Evolutionary conservation across 1,284 basidiomycete species (phyloP).

Genomic region (Paramarasmius palmivorus): DNA sequence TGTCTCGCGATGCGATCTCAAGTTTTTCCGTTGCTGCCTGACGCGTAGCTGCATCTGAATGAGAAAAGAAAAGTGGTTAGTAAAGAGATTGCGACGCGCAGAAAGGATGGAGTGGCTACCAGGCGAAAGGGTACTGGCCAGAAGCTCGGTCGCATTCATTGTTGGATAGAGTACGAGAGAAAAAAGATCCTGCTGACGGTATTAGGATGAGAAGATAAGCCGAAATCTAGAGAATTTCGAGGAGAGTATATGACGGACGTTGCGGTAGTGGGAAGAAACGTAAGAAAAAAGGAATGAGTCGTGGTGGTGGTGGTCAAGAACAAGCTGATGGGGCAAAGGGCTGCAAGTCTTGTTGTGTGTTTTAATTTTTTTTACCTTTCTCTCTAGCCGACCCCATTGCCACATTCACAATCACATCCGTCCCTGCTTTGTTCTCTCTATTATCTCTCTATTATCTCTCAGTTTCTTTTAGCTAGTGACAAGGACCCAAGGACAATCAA

Average conservation of each 20-base stretch:
- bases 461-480: not conserved
- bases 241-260: slow-evolving; percentile 15
- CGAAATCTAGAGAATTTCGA: slow-evolving; percentile 13
- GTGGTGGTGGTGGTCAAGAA: slow-evolving; percentile 15
- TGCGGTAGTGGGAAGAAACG: slow-evolving; percentile 1
- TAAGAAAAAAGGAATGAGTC: slow-evolving; percentile 9
- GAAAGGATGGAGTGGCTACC: slow-evolving; percentile 53
- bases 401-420: not conserved
- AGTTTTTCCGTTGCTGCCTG: slow-evolving; percentile 87
- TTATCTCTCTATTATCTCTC: not conserved
- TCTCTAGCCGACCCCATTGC: slow-evolving; percentile 1
- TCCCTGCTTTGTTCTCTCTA: not conserved
- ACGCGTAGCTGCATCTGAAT: slow-evolving; percentile 79
- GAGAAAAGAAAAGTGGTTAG: slow-evolving; percentile 20
- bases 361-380: slow-evolving; percentile 6
- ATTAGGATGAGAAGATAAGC: slow-evolving; percentile 19
- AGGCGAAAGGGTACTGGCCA: slow-evolving; percentile 87
- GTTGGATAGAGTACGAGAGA: slow-evolving; percentile 31
- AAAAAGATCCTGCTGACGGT: slow-evolving; percentile 12
- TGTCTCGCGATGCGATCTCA: slow-evolving; percentile 80
- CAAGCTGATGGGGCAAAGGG: slow-evolving; percentile 9
- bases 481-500: not conserved
- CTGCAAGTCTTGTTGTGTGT: slow-evolving; percentile 2
- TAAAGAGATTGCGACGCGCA: slow-evolving; percentile 28
- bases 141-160: slow-evolving; percentile 90